Evolutionary conservation across 345 rosid genomes (phyloP), one percentile per base, ranked within the genome.

Genomic region (Limnanthes douglasii): DNA sequence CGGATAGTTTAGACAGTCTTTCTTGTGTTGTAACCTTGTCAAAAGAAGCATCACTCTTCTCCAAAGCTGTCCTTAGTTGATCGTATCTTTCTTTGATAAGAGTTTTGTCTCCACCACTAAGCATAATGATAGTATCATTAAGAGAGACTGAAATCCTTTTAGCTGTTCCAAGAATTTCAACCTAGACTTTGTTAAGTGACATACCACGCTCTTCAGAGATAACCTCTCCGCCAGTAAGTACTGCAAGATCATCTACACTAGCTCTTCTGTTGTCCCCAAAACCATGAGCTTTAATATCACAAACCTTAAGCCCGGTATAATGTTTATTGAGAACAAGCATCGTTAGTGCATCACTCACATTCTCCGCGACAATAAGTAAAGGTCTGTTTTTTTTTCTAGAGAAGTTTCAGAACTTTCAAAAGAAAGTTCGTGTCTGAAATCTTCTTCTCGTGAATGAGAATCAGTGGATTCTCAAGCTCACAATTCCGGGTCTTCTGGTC

Each of bases 191-290:
- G 45, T 71, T 70, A 18, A 88, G 93, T 21, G 70, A 46, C 21
- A 65, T 59, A 45, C 93, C 97, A 9, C 57, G 78, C 40, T 75
- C 86, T 60, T 82, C 90, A 46, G 80, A 73, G 54, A 88, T 71
- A 55, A 88, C 97, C 95, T 82, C 90, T 57, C 83, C 95, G n/a
- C 97, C 95, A 4, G 97, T 78, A 39, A 82, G 66, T 56, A 76
- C 48, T 14, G 85, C 93, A 46, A 88, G 84, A 63, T 88, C 95
- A 43, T 82, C 95, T 48, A 88, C 67, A 61, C 59, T 67, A 39
- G 83, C 90, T 54, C 63, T 62, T 60, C 83, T 69, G 51, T 69
- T 82, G 35, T 88, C 90, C 40, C 95, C 95, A 45, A 73, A 82
- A 41, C 97, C 97, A 18, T 94, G 97, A 63, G 97, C 71, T 68